Conservation (phyloP, 202 grass and related monocot species). For the Bolboschoenoplectus hybrid region DNA sequence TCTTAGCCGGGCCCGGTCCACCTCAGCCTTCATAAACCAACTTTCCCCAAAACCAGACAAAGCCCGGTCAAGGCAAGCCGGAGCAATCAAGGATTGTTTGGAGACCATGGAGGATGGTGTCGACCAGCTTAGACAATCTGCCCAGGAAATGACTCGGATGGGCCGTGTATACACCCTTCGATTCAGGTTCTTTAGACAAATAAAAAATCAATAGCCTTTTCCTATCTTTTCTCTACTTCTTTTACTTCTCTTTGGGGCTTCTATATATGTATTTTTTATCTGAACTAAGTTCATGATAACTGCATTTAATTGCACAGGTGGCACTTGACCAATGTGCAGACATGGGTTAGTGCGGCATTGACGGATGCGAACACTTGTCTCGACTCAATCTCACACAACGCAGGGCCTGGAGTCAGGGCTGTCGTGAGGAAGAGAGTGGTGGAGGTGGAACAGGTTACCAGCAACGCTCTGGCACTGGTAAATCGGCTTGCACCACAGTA, state of each 20-base stretch:
- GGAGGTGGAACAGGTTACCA: constrained; percentile 45
- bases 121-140: constrained; percentile 70
- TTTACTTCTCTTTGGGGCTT: background rate
- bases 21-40: constrained; percentile 62
- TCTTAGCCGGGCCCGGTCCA: constrained; percentile 61
- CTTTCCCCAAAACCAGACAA: constrained; percentile 11
- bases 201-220: background rate
- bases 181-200: constrained; percentile 42
- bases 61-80: constrained; percentile 31
- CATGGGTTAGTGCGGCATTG: constrained; percentile 52
- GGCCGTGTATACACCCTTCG: constrained; percentile 44
- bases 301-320: constrained; percentile 17
- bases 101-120: constrained; percentile 86
- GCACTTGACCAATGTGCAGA: constrained; percentile 46
- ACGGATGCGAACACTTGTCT: constrained; percentile 46
- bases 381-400: constrained; percentile 42
- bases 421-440: constrained; percentile 42
- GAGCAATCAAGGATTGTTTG: constrained; percentile 77
- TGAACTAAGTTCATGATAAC: background rate
- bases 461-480: constrained; percentile 49
- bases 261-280: background rate
- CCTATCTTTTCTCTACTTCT: background rate
- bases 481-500: constrained; percentile 35
- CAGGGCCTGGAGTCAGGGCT: constrained; percentile 7
- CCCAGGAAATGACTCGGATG: constrained; percentile 56